phyloP scores from a whole-genome alignment of 495 filamentous ascomycete species.

The Aspergillus wentii region DNA sequence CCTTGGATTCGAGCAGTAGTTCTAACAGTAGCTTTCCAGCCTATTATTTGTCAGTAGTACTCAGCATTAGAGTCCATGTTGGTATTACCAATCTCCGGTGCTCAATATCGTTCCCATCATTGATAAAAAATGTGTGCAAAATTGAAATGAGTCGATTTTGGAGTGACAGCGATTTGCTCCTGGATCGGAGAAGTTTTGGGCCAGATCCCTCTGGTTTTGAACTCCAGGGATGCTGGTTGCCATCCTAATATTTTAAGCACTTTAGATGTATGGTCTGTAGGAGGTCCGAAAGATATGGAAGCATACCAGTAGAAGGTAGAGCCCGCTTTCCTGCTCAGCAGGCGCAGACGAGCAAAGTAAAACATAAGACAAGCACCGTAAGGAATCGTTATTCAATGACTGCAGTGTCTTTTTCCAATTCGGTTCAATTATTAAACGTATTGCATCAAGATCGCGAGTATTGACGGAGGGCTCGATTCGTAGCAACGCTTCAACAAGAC shows the following conservation, averaged over 20 bases:
- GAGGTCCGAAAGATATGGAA: too few relatives aligned
- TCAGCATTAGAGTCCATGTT: not conserved
- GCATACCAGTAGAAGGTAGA: constrained; percentile 11
- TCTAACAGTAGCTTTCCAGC: constrained; percentile 14
- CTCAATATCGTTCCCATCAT: not conserved
- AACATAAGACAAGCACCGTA: constrained; percentile 6
- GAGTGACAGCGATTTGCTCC: not conserved
- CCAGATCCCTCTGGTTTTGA: not conserved
- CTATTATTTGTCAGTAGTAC: constrained; percentile 6
- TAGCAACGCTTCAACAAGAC: too few relatives aligned
- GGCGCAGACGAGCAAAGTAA: constrained; percentile 4
- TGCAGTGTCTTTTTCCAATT: too few relatives aligned
- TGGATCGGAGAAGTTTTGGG: not conserved
- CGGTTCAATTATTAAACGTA: too few relatives aligned
- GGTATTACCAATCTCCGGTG: constrained; percentile 11
- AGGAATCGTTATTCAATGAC: not conserved
- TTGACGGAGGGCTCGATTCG: too few relatives aligned
- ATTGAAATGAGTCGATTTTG: constrained; percentile 1
- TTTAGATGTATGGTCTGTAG: too few relatives aligned
- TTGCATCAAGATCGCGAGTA: too few relatives aligned
- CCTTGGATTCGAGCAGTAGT: constrained; percentile 2
- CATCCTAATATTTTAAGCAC: constrained; percentile 8
- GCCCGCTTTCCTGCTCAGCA: constrained; percentile 2
- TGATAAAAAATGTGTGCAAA: constrained; percentile 4
- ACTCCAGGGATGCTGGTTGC: not conserved